A percentile compares a stretch with the other conserved stretches of the same genome.
These are phyloP conservation scores for Solanum etuberosum DNA, from an alignment of 257 asterid genomes.

Conservation along the genomic window DNA sequence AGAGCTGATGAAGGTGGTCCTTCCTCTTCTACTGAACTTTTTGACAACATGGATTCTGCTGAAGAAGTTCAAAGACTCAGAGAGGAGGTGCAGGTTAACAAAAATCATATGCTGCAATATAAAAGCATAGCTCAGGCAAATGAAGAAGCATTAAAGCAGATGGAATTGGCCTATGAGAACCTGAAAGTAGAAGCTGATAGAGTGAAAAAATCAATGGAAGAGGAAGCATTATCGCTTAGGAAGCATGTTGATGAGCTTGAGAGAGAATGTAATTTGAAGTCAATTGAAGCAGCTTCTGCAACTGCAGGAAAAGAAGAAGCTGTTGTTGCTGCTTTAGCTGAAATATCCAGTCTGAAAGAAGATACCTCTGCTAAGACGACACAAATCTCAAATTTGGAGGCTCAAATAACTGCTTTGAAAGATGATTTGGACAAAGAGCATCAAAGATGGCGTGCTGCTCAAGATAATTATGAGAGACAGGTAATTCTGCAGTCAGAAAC, in stretches of 20 bases:
- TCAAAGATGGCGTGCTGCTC: slow-evolving; percentile 64
- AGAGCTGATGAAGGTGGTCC: slow-evolving; percentile 30
- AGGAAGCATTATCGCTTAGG: slow-evolving; percentile 42
- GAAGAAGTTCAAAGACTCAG: slow-evolving; percentile 47
- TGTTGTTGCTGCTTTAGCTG: slow-evolving; percentile 46
- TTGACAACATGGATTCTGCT: slow-evolving; percentile 23
- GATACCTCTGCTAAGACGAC: slow-evolving; percentile 56
- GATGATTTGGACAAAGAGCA: slow-evolving; percentile 80
- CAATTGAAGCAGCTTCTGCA: slow-evolving; percentile 56
- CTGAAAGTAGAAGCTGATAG: slow-evolving; percentile 54
- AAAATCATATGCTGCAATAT: slow-evolving; percentile 86
- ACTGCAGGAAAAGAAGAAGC: slow-evolving; percentile 74
- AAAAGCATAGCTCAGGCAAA: slow-evolving; percentile 79
- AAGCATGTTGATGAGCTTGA: slow-evolving; percentile 53
- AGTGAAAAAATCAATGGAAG: slow-evolving; percentile 53
- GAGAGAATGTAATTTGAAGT: slow-evolving; percentile 43
- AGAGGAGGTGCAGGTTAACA: slow-evolving; percentile 57
- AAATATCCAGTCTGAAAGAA: slow-evolving; percentile 59
- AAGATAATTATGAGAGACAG: slow-evolving; percentile 92
- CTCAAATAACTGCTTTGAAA: slow-evolving; percentile 49
- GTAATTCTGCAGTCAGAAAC: slow-evolving; percentile 89
- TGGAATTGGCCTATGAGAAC: slow-evolving; percentile 56
- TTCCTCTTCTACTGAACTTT: slow-evolving; percentile 43
- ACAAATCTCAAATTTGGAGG: slow-evolving; percentile 49
- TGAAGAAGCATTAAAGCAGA: slow-evolving; percentile 72